phyloP scores from a whole-genome alignment of 2,329 filamentous ascomycete genomes.

The Penicillium brasilianum region DNA sequence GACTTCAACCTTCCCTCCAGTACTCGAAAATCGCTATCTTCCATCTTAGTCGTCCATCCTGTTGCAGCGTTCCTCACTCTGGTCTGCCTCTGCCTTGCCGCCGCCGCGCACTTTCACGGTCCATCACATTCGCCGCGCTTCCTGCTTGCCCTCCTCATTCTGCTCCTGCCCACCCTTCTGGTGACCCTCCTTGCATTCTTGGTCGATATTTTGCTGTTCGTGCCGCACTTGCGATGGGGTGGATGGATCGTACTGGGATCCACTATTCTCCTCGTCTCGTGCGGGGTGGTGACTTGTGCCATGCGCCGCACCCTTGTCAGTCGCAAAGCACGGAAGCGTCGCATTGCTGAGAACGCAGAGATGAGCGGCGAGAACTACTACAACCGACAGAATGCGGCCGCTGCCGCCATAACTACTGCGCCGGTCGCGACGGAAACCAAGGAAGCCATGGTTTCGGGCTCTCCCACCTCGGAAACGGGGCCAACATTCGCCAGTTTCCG shows the following conservation, averaged over 20 bases:
- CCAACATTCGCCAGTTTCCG: conserved; percentile 55
- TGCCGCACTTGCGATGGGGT: conserved; percentile 91
- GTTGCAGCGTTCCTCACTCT: conserved; percentile 85
- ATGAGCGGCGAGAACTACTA: conserved; percentile 97
- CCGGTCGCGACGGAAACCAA: conserved; percentile 54
- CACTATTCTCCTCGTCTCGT: conserved; percentile 80
- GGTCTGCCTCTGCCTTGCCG: conserved; percentile 79
- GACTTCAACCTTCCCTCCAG: conserved; percentile 70
- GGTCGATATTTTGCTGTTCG: conserved; percentile 91
- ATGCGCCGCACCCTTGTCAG: conserved; percentile 93
- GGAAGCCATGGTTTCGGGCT: conserved; percentile 62
- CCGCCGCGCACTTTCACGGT: conserved; percentile 81
- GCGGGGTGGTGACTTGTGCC: conserved; percentile 85
- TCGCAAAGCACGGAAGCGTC: conserved; percentile 88
- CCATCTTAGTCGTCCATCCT: conserved; percentile 90
- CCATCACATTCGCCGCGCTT: conserved; percentile 90
- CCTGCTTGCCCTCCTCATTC: conserved; percentile 80
- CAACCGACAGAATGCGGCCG: conserved; percentile 60
- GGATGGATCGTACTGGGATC: conserved; percentile 91
- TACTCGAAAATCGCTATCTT: conserved; percentile 73
- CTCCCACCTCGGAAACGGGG: conserved; percentile 56
- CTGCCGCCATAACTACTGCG: conserved; percentile 33
- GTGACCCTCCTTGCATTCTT: conserved; percentile 86
- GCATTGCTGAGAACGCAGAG: conserved; percentile 91
- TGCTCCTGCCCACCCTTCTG: conserved; percentile 83